Percentiles rank a stretch among this genome's conserved stretches.
These are phyloP conservation scores for Ceratobasidium sp. DNA, from an alignment of 1,284 basidiomycete species.

Conservation along the genomic window DNA sequence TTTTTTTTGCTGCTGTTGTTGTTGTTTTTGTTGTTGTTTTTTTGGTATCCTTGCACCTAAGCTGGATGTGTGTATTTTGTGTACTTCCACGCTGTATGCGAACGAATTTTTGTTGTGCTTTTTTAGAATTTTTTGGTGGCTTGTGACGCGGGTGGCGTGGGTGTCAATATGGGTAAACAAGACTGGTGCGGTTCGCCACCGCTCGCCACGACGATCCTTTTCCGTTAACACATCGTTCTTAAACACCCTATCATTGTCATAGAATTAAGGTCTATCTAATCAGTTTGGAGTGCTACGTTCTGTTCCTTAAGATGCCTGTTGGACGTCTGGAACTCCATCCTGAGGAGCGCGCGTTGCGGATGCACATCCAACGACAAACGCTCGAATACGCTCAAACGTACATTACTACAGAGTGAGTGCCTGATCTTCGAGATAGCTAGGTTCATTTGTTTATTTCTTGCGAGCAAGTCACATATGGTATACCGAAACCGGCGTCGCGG, in stretches of 20 bases:
- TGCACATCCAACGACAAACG: constrained; percentile 33
- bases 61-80: constrained; percentile 45
- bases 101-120: neutral
- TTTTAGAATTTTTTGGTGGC: too few species aligned
- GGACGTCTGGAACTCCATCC: constrained; percentile 5
- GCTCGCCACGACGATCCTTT: neutral
- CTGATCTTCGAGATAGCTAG: too few species aligned
- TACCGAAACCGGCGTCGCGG: constrained; percentile 23
- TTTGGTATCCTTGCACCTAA: neutral
- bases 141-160: neutral
- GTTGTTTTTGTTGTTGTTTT: neutral
- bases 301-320: neutral
- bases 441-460: neutral
- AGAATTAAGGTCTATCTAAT: too few species aligned
- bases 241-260: neutral
- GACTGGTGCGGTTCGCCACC: neutral
- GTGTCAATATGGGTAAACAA: neutral
- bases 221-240: neutral
- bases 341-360: constrained; percentile 26
- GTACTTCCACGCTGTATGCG: constrained; percentile 41
- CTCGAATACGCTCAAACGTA: constrained; percentile 30
- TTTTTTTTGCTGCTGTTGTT: neutral
- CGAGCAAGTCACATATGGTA: constrained; percentile 20
- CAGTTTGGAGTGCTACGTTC: too few species aligned
- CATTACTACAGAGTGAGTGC: constrained; percentile 35